A percentile compares a stretch with the other conserved stretches of the same genome.
Conservation (phyloP, 306 rosid species). For the Hylodesmum podocarpum region DNA sequence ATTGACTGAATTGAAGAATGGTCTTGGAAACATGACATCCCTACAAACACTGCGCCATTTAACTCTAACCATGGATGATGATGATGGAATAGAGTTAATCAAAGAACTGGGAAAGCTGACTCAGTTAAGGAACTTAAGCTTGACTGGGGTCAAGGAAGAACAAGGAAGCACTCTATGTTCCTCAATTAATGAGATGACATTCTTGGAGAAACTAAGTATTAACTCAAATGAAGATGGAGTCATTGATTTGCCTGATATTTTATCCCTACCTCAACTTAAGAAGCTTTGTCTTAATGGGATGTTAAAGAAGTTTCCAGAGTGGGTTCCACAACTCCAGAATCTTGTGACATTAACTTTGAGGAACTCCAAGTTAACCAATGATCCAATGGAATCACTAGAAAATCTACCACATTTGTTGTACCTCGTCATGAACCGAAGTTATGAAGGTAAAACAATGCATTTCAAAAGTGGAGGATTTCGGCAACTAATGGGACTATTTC, state of each 20-base stretch:
- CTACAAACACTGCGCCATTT: slow-evolving; percentile 5
- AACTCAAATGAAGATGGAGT: neutral
- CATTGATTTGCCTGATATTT: slow-evolving; percentile 3
- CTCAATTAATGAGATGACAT: slow-evolving; percentile 4
- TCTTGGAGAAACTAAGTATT: slow-evolving; percentile 3
- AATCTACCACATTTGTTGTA: too few relatives aligned
- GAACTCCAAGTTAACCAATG: too few relatives aligned
- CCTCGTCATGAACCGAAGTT: too few relatives aligned
- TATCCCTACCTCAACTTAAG: neutral
- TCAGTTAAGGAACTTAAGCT: slow-evolving; percentile 29
- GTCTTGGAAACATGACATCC: neutral
- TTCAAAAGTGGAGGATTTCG: too few relatives aligned
- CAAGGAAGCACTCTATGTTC: neutral
- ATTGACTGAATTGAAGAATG: neutral
- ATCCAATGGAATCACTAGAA: too few relatives aligned
- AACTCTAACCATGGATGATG: neutral
- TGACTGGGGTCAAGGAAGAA: slow-evolving; percentile 10
- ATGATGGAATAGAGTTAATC: neutral
- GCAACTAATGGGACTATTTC: too few relatives aligned
- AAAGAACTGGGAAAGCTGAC: slow-evolving; percentile 24
- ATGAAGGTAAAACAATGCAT: too few relatives aligned
- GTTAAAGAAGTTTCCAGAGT: neutral
- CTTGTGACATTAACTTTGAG: too few relatives aligned
- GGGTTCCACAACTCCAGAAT: too few relatives aligned
- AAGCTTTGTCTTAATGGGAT: neutral